phyloP scores from a whole-genome alignment of 2,329 filamentous ascomycete genomes.

The Didymellaceae sp. region DNA sequence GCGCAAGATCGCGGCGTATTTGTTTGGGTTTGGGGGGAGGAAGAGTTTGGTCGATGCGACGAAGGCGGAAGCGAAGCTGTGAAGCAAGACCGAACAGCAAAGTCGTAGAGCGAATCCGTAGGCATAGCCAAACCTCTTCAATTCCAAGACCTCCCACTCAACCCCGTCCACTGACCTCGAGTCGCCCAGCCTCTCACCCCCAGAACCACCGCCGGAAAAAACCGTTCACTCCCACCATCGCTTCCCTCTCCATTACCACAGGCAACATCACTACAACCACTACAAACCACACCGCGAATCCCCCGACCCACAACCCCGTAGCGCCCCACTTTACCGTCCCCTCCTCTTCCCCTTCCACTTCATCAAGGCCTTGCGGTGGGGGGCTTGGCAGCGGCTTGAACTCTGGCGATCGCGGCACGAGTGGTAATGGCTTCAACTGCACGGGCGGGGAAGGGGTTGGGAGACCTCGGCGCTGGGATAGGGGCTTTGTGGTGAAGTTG shows the following conservation, averaged over 20 bases:
- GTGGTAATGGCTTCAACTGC: conserved; percentile 24
- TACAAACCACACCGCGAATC: conserved; percentile 32
- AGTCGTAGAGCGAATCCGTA: neutral
- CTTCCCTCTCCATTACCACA: conserved; percentile 36
- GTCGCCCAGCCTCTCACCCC: neutral
- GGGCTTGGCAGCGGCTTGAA: conserved; percentile 24
- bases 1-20: conserved; percentile 66
- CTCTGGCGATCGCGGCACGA: conserved; percentile 1
- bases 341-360: too few relatives aligned
- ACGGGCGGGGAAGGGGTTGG: neutral
- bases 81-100: neutral
- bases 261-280: conserved; percentile 34
- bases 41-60: conserved; percentile 48
- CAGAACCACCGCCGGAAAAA: conserved; percentile 20
- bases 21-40: conserved; percentile 62
- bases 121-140: too few relatives aligned
- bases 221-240: conserved; percentile 35
- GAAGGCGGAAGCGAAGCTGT: conserved; percentile 41
- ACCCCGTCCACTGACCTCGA: too few relatives aligned
- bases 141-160: too few relatives aligned
- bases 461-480: conserved; percentile 3
- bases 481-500: neutral
- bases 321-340: neutral
- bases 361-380: neutral
- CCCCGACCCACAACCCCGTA: conserved; percentile 24